Evolutionary conservation across 305 asterid species (phyloP), one percentile per base, ranked within the genome.

Genomic region (Solanum hybrid): DNA sequence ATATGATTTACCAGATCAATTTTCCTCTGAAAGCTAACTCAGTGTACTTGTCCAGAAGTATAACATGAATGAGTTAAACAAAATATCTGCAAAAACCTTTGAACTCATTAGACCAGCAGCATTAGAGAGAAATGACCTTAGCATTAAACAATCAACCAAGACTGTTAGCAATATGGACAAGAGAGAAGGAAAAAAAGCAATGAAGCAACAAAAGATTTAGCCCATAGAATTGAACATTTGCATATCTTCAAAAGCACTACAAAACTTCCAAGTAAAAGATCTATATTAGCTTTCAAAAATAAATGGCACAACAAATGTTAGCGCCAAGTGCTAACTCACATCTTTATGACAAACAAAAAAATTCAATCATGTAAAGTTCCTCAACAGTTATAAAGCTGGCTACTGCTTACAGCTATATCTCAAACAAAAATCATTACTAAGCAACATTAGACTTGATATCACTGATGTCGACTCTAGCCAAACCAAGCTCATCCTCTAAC

Each of bases 401-500:
- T 19, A 51, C 31, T 5, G 40, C 87, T 26, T 82, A 19, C 73
- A 45, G 87, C 42, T 31, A 31, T 32, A 31, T 32, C 19, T 17
- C 40, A 15, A 51, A 84, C 42, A 31, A 82, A 31, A 84, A 31
- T 19, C 3, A 51, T 84, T 5, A 51, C 40, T 84, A 56, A 19
- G 42, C 87, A 82, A 29, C 72, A 82, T 45, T 51, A 19, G 75
- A 84, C 94, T 92, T 92, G 37, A 71, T 45, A 40, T 69, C 93
- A 81, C 32, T 90, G 60, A 45, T 76, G 86, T 87, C 90, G 2
- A 95, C 95, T 78, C 91, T 87, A 51, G 84, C 89, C 92, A 95
- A 86, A 27, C 98, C 98, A 87, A 94, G 96, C 88, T 93, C 95
- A 13, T 90, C 93, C 69, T 78, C 90, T 9, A 97, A 88, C 90